phyloP scores from a whole-genome alignment of 1,284 basidiomycete species.

The Heliocybe sulcata region DNA sequence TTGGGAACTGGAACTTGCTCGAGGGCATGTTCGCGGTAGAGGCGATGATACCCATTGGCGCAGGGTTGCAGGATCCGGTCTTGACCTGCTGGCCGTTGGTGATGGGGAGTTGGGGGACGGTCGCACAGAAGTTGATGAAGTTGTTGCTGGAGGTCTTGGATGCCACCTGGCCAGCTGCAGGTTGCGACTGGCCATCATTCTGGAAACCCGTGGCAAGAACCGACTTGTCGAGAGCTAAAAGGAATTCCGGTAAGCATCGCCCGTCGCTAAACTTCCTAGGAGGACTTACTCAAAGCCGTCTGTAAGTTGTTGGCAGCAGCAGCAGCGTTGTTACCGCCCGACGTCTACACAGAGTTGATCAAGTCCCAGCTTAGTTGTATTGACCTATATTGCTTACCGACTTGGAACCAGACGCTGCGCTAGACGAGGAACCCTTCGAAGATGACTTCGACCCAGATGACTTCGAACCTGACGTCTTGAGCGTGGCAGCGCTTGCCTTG shows the following conservation, averaged over 20 bases:
- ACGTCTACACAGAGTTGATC: too few relatives aligned
- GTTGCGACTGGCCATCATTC: slow-evolving; percentile 38
- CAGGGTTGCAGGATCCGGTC: slow-evolving; percentile 32
- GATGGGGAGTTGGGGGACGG: slow-evolving; percentile 26
- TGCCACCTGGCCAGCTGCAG: slow-evolving; percentile 42
- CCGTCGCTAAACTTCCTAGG: not conserved
- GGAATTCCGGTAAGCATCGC: not conserved
- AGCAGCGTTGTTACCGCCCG: slow-evolving; percentile 4
- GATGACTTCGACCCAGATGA: not conserved
- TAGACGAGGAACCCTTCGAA: not conserved
- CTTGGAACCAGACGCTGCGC: not conserved
- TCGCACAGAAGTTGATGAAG: slow-evolving; percentile 49
- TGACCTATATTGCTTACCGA: too few relatives aligned
- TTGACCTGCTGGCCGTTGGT: slow-evolving; percentile 38
- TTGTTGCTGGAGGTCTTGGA: slow-evolving; percentile 63
- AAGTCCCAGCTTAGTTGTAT: too few relatives aligned
- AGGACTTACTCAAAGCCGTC: slow-evolving; percentile 26
- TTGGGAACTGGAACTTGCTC: slow-evolving; percentile 39
- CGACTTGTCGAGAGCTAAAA: slow-evolving; percentile 43
- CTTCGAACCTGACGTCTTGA: not conserved
- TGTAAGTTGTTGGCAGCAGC: slow-evolving; percentile 19
- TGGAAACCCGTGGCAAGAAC: slow-evolving; percentile 46
- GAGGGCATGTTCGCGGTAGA: slow-evolving; percentile 37
- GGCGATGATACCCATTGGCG: slow-evolving; percentile 36
- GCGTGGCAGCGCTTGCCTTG: not conserved